Evolutionary conservation across 352 stramenopile species (phyloP).

Genomic region (Phytophthora gonapodyides): DNA sequence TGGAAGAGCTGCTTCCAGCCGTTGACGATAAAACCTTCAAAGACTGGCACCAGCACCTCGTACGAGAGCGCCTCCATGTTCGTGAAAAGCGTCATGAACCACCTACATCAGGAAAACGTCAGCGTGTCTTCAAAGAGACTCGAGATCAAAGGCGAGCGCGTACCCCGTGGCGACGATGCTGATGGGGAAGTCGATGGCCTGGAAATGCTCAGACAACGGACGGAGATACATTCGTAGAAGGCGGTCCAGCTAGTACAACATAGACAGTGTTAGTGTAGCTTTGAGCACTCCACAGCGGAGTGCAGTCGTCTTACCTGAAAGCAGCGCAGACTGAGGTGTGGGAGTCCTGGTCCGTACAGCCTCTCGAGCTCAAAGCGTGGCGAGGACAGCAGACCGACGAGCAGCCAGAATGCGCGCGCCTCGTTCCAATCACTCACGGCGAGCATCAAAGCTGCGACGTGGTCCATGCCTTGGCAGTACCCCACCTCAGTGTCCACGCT

Average conservation of each 20-base stretch:
- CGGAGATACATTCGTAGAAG: slow-evolving; percentile 51
- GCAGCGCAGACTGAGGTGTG: slow-evolving; percentile 65
- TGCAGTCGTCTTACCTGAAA: slow-evolving; percentile 50
- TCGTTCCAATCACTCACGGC: slow-evolving; percentile 72
- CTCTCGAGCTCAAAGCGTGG: slow-evolving; percentile 63
- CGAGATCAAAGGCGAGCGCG: neutral
- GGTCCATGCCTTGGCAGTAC: slow-evolving; percentile 82
- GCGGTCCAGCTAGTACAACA: slow-evolving; percentile 47
- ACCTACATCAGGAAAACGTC: slow-evolving; percentile 37
- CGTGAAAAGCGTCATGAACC: slow-evolving; percentile 84
- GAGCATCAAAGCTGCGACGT: slow-evolving; percentile 67
- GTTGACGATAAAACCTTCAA: slow-evolving; percentile 70
- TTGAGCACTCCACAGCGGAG: neutral
- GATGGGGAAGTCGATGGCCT: slow-evolving; percentile 65
- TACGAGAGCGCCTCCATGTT: slow-evolving; percentile 76
- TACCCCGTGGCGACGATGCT: slow-evolving; percentile 75
- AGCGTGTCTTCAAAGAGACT: neutral
- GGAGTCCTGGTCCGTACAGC: slow-evolving; percentile 62
- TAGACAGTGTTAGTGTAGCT: neutral
- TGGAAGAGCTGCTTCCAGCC: slow-evolving; percentile 80
- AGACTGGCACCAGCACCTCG: slow-evolving; percentile 59
- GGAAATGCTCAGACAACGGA: slow-evolving; percentile 49
- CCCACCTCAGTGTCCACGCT: slow-evolving; percentile 72
- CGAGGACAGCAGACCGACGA: slow-evolving; percentile 58
- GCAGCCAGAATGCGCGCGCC: slow-evolving; percentile 67